phyloP scores from a whole-genome alignment of 441 rosid genomes.

The Populus trichocarpa region DNA sequence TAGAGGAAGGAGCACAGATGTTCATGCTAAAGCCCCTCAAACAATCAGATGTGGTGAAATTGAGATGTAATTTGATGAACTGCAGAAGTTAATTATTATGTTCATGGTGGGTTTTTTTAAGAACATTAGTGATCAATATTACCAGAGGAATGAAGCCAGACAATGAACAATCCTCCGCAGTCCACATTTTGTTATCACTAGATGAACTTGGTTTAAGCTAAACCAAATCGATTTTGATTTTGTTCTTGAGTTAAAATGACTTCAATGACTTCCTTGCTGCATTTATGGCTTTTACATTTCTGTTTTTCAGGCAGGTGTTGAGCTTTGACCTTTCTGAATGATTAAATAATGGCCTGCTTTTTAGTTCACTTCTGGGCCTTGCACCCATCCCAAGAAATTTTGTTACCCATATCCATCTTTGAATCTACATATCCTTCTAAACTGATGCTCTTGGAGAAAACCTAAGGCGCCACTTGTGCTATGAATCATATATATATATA shows the following conservation, averaged over 20 bases:
- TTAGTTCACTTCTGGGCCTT: too few species aligned
- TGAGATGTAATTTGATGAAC: conserved; percentile 45
- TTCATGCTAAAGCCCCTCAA: conserved; percentile 89
- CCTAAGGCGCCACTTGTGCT: too few species aligned
- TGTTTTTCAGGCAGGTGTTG: neutral
- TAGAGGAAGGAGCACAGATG: conserved; percentile 86
- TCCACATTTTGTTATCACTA: neutral
- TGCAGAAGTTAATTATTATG: conserved; percentile 18
- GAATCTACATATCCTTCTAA: neutral
- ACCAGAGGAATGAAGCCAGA: neutral
- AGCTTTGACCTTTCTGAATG: neutral
- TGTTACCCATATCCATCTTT: neutral
- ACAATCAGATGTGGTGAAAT: conserved; percentile 62
- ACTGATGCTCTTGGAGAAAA: neutral
- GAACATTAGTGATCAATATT: neutral
- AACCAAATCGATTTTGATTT: neutral
- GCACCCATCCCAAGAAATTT: neutral
- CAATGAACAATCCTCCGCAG: neutral
- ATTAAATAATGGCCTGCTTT: neutral
- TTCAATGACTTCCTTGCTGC: neutral
- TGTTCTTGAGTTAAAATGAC: neutral
- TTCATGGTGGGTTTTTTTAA: neutral
- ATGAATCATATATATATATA: too few species aligned
- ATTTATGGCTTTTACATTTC: neutral
- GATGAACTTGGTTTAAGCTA: neutral